phyloP scores from a whole-genome alignment of 2,329 filamentous ascomycete species.

The Raffaelea arxii region DNA sequence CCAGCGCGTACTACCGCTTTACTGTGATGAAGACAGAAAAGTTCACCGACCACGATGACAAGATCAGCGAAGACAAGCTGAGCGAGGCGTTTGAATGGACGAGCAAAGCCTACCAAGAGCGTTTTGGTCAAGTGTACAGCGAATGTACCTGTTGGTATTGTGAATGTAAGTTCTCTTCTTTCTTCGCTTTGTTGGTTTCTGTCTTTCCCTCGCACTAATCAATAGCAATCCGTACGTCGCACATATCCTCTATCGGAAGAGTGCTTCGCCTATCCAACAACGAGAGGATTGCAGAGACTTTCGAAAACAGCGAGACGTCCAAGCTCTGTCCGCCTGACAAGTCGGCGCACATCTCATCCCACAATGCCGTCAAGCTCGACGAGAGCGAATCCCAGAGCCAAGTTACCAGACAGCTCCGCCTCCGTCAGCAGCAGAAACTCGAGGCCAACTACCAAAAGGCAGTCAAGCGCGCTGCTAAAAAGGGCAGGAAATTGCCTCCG shows the following conservation, averaged over 20 bases:
- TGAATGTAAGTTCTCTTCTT: too few relatives aligned
- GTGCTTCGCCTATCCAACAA: constrained; percentile 35
- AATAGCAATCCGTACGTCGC: constrained; percentile 48
- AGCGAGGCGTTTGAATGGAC: constrained; percentile 63
- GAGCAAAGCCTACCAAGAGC: constrained; percentile 55
- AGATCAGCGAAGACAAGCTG: constrained; percentile 60
- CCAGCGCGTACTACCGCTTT: constrained; percentile 51
- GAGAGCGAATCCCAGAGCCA: neutral
- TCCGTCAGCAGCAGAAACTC: constrained; percentile 23
- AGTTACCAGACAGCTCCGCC: constrained; percentile 23
- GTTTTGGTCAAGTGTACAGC: constrained; percentile 57
- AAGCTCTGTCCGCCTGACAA: constrained; percentile 42
- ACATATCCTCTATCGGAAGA: constrained; percentile 36
- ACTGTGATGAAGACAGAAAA: constrained; percentile 36
- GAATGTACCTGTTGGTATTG: constrained; percentile 82
- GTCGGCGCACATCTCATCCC: constrained; percentile 62
- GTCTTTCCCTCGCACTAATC: too few relatives aligned
- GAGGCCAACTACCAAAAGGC: constrained; percentile 50
- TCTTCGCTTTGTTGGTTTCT: too few relatives aligned
- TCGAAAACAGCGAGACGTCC: constrained; percentile 38
- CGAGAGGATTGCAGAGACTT: constrained; percentile 33
- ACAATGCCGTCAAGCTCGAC: constrained; percentile 49
- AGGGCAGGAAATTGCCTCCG: constrained; percentile 36
- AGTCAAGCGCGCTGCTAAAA: constrained; percentile 35
- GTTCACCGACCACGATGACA: constrained; percentile 78